phyloP scores from a whole-genome alignment of 352 stramenopile genomes.

The Pythium monospermum region DNA sequence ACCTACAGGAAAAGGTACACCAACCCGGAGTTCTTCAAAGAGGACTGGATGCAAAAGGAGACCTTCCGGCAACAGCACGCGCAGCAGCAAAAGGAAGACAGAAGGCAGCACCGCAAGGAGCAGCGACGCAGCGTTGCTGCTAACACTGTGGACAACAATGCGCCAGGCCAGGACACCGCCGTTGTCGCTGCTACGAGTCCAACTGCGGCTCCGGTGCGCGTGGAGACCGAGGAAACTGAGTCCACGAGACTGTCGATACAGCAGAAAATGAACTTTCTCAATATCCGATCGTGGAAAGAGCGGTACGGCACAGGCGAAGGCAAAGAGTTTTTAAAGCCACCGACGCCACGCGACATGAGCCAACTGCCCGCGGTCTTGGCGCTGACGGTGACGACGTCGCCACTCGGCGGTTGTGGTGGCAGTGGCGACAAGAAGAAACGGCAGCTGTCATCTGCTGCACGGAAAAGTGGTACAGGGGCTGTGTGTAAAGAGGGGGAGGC shows the following conservation, averaged over 20 bases:
- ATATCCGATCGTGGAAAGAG: conserved; percentile 57
- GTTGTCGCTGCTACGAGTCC: not conserved
- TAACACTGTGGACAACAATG: conserved; percentile 25
- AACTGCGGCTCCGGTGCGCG: too few species aligned
- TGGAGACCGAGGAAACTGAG: conserved; percentile 4
- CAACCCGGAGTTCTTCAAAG: conserved; percentile 50
- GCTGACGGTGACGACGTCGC: too few species aligned
- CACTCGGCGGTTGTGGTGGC: not conserved
- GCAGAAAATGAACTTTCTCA: conserved; percentile 42
- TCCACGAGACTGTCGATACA: conserved; percentile 12
- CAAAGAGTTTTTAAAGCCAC: conserved; percentile 39
- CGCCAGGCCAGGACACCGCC: not conserved
- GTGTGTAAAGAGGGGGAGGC: too few species aligned
- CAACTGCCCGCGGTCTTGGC: conserved; percentile 9
- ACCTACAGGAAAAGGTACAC: conserved; percentile 49
- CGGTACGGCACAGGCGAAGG: conserved; percentile 59
- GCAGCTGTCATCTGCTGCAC: too few species aligned
- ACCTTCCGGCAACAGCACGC: conserved; percentile 20
- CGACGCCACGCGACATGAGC: conserved; percentile 8
- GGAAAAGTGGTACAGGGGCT: too few species aligned
- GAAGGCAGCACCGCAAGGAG: conserved; percentile 11
- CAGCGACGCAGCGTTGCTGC: conserved; percentile 9
- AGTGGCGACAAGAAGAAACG: conserved; percentile 13
- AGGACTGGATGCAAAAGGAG: conserved; percentile 55
- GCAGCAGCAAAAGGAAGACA: conserved; percentile 17